phyloP scores from a whole-genome alignment of 352 stramenopile species.

The Thalassiosira hispida region DNA sequence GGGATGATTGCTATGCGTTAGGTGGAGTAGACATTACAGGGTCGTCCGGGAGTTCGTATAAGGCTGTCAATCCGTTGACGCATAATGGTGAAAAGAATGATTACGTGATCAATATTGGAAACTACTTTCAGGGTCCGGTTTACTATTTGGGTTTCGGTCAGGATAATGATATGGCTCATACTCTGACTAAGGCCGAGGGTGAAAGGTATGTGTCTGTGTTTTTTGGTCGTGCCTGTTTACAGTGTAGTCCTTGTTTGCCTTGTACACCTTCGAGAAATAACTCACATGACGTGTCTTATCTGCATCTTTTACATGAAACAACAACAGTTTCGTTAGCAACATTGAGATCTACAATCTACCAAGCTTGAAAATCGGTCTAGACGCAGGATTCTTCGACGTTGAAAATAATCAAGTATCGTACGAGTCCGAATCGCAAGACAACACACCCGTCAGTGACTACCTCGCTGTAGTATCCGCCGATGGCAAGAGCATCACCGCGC shows the following conservation, averaged over 20 bases:
- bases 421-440: not conserved
- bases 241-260: too few relatives aligned
- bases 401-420: constrained; percentile 15
- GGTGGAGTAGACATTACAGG: too few relatives aligned
- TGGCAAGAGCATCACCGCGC: not conserved
- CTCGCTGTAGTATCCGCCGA: not conserved
- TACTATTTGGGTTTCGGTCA: constrained; percentile 14
- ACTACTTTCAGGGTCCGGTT: constrained; percentile 14
- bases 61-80: too few relatives aligned
- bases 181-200: not conserved
- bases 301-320: too few relatives aligned
- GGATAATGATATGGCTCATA: constrained; percentile 16
- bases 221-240: too few relatives aligned
- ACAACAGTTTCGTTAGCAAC: constrained; percentile 3
- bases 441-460: constrained; percentile 3
- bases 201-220: not conserved
- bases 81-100: not conserved
- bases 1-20: constrained; percentile 6
- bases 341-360: constrained; percentile 30
- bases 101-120: constrained; percentile 18
- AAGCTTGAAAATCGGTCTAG: not conserved
- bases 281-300: too few relatives aligned
- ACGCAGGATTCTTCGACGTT: not conserved
- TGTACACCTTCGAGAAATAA: too few relatives aligned
- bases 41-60: too few relatives aligned